Percentiles rank a stretch among this genome's conserved stretches.
These are phyloP conservation scores for Naumovozyma baii DNA, from an alignment of 805 yeast genomes.

Conservation along the genomic window DNA sequence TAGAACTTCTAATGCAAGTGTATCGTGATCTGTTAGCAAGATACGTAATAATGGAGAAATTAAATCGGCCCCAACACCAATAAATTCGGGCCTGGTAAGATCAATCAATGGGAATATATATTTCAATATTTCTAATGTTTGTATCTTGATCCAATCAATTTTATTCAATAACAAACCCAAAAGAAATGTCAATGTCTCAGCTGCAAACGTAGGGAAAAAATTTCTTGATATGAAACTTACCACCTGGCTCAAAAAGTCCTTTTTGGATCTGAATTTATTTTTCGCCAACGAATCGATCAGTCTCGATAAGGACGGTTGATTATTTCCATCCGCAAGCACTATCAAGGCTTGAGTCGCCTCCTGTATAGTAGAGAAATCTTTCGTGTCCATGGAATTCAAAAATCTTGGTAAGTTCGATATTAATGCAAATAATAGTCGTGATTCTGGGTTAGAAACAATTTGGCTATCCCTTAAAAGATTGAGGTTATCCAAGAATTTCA, in stretches of 20 bases:
- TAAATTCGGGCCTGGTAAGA: slow-evolving; percentile 64
- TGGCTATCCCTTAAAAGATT: slow-evolving; percentile 60
- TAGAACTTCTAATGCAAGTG: slow-evolving; percentile 78
- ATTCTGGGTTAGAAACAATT: slow-evolving; percentile 62
- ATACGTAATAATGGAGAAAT: slow-evolving; percentile 82
- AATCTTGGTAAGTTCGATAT: slow-evolving; percentile 77
- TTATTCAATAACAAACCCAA: slow-evolving; percentile 74
- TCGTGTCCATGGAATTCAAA: slow-evolving; percentile 63
- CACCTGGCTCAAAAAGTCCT: slow-evolving; percentile 78
- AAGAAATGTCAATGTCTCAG: slow-evolving; percentile 63
- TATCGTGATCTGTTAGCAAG: slow-evolving; percentile 74
- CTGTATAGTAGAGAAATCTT: slow-evolving; percentile 41
- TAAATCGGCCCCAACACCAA: slow-evolving; percentile 89
- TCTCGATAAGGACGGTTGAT: slow-evolving; percentile 52
- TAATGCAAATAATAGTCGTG: slow-evolving; percentile 61
- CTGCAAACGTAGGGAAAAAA: slow-evolving; percentile 67
- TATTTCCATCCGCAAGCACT: slow-evolving; percentile 48
- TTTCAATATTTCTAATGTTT: slow-evolving; percentile 67
- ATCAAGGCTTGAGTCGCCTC: slow-evolving; percentile 49
- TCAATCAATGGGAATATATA: slow-evolving; percentile 70
- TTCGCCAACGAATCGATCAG: slow-evolving; percentile 69
- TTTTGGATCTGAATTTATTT: slow-evolving; percentile 76
- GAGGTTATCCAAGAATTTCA: slow-evolving; percentile 63
- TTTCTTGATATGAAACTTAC: slow-evolving; percentile 56
- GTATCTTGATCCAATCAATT: slow-evolving; percentile 67